A percentile compares a stretch with the other conserved stretches of the same genome.
Evolutionary conservation across 352 stramenopile species (phyloP).

Genomic region (Peronospora farinosa): DNA sequence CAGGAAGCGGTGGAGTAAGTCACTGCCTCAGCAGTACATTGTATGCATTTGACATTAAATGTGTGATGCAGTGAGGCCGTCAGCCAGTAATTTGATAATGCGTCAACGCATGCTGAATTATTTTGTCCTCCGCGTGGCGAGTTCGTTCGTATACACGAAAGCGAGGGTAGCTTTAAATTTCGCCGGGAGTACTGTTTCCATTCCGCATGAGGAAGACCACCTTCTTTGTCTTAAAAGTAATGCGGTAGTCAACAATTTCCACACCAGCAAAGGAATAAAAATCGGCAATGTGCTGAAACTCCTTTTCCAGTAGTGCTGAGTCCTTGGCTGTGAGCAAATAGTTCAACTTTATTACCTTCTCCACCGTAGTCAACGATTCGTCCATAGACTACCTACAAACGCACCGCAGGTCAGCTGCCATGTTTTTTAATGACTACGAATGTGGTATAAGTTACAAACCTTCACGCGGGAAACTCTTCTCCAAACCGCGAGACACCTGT

Average conservation of each 20-base stretch:
- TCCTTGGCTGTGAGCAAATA: slow-evolving; percentile 55
- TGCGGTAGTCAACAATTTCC: slow-evolving; percentile 23
- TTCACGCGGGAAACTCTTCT: slow-evolving; percentile 72
- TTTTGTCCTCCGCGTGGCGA: background rate
- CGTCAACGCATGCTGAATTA: background rate
- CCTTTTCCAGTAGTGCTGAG: slow-evolving; percentile 24
- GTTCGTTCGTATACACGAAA: background rate
- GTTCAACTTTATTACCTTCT: slow-evolving; percentile 47
- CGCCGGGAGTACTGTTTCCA: slow-evolving; percentile 5
- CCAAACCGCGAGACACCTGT: slow-evolving; percentile 89
- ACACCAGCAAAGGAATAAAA: slow-evolving; percentile 52
- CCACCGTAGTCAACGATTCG: slow-evolving; percentile 42
- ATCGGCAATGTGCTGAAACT: slow-evolving; percentile 44
- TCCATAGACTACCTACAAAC: slow-evolving; percentile 69
- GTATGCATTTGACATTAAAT: too few relatives aligned
- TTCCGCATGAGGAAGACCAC: slow-evolving; percentile 59
- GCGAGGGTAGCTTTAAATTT: background rate
- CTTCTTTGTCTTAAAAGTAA: slow-evolving; percentile 46
- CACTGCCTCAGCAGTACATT: too few relatives aligned
- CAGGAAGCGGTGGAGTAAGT: background rate
- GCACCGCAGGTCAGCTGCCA: background rate
- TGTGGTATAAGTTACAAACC: slow-evolving; percentile 26
- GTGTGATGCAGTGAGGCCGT: background rate
- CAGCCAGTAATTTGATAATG: too few relatives aligned
- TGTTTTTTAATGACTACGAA: background rate